A percentile compares a stretch with the other conserved stretches of the same genome.
phyloP scores from a whole-genome alignment of 1,284 basidiomycete species.

The Microbotryum lychnidis-dioicae region DNA sequence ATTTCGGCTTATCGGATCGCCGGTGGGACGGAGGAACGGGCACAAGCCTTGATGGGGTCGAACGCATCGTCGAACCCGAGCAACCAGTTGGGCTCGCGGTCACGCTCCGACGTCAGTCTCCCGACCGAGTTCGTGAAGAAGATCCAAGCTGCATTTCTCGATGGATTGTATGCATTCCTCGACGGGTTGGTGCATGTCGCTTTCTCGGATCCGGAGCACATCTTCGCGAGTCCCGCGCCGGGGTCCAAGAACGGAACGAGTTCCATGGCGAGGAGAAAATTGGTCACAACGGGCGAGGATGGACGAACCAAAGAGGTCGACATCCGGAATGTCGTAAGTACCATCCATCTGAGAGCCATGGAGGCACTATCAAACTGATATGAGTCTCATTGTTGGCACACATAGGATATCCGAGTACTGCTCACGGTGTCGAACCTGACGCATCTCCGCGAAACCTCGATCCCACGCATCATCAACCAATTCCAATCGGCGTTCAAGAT shows the following conservation, averaged over 20 bases:
- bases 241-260: not conserved
- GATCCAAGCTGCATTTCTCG: slow-evolving; percentile 79
- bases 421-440: slow-evolving; percentile 84
- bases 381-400: not conserved
- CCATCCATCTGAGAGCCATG: not conserved
- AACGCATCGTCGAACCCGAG: not conserved
- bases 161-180: slow-evolving; percentile 77
- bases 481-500: slow-evolving; percentile 69
- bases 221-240: slow-evolving; percentile 3
- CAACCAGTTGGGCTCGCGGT: slow-evolving; percentile 6
- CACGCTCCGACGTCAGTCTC: slow-evolving; percentile 18
- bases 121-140: slow-evolving; percentile 47
- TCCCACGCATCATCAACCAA: slow-evolving; percentile 73
- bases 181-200: slow-evolving; percentile 82
- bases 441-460: slow-evolving; percentile 58
- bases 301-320: slow-evolving; percentile 36
- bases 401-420: slow-evolving; percentile 74
- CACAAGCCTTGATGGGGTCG: slow-evolving; percentile 16
- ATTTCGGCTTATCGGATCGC: slow-evolving; percentile 74
- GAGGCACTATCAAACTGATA: not conserved
- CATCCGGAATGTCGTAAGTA: slow-evolving; percentile 36
- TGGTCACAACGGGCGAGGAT: slow-evolving; percentile 20
- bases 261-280: slow-evolving; percentile 22
- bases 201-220: slow-evolving; percentile 51
- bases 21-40: slow-evolving; percentile 56